Evolutionary conservation across 768 basidiomycete species (phyloP).

Genomic region (Imleria badia): DNA sequence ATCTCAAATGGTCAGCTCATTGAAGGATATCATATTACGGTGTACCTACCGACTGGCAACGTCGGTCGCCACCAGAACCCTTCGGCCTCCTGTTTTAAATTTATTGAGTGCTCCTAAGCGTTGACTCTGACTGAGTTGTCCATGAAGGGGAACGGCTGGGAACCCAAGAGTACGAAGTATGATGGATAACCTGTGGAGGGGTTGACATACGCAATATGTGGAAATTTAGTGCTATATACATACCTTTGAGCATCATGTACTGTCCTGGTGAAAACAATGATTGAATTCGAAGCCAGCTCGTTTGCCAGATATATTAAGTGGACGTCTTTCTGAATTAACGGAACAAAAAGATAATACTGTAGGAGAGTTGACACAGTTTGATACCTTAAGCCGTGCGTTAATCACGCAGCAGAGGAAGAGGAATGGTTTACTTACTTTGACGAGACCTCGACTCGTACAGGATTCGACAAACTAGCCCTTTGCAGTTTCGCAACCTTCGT

Average conservation of each 20-base stretch:
- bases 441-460: conserved; percentile 91
- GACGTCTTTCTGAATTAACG: conserved; percentile 87
- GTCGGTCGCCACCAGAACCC: conserved; percentile 92
- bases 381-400: conserved; percentile 57
- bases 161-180: conserved; percentile 90
- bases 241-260: conserved; percentile 89
- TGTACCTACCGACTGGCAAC: conserved; percentile 80
- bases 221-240: conserved; percentile 5
- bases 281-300: conserved; percentile 85
- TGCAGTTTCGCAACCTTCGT: conserved; percentile 97
- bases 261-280: conserved; percentile 95
- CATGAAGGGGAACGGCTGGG: conserved; percentile 93
- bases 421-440: conserved; percentile 63
- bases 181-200: conserved; percentile 65
- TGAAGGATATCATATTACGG: background rate
- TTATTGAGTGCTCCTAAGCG: conserved; percentile 91
- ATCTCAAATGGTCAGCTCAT: conserved; percentile 1
- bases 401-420: background rate
- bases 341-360: conserved; percentile 95
- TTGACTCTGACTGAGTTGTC: conserved; percentile 91
- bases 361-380: conserved; percentile 94
- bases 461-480: conserved; percentile 88
- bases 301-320: conserved; percentile 89
- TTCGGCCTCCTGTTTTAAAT: conserved; percentile 93
- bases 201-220: background rate